A percentile compares a stretch with the other conserved stretches of the same genome.
phyloP scores from a whole-genome alignment of 352 stramenopile genomes.

The Pythium vanterpoolii region DNA sequence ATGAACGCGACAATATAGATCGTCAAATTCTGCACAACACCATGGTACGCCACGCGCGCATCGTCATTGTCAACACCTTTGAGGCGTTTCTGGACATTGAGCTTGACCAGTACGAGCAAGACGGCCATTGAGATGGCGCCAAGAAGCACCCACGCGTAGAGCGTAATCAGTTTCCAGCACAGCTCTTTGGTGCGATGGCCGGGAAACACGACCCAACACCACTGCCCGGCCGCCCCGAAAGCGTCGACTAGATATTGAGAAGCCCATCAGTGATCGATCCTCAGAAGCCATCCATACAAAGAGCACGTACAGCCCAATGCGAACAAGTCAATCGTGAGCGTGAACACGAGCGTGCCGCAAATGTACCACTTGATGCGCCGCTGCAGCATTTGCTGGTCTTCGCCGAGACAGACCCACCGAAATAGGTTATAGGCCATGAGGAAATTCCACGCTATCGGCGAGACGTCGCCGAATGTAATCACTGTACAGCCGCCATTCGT shows the following conservation, averaged over 20 bases:
- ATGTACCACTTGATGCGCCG: conserved; percentile 85
- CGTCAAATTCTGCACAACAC: conserved; percentile 78
- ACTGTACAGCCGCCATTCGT: conserved; percentile 29
- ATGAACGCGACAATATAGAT: conserved; percentile 82
- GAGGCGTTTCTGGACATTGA: conserved; percentile 73
- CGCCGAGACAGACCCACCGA: conserved; percentile 77
- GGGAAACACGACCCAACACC: conserved; percentile 73
- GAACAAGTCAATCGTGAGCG: conserved; percentile 52
- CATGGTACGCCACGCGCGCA: conserved; percentile 70
- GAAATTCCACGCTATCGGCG: conserved; percentile 81
- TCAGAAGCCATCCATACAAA: neutral
- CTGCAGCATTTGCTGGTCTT: conserved; percentile 82
- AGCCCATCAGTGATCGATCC: neutral
- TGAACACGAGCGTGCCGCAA: conserved; percentile 51
- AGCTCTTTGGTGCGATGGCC: conserved; percentile 44
- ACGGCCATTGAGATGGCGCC: conserved; percentile 50
- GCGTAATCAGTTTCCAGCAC: conserved; percentile 66
- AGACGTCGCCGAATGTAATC: conserved; percentile 72
- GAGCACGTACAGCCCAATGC: conserved; percentile 32
- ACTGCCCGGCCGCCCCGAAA: conserved; percentile 65
- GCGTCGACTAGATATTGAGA: conserved; percentile 38
- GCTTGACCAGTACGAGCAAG: conserved; percentile 73
- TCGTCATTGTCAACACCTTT: conserved; percentile 74
- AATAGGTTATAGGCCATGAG: conserved; percentile 84
- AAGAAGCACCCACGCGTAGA: conserved; percentile 77